Evolutionary conservation across 2,329 filamentous ascomycete genomes (phyloP), one percentile per base, ranked within the genome.

Genomic region (Chrysoporthe cubensis): DNA sequence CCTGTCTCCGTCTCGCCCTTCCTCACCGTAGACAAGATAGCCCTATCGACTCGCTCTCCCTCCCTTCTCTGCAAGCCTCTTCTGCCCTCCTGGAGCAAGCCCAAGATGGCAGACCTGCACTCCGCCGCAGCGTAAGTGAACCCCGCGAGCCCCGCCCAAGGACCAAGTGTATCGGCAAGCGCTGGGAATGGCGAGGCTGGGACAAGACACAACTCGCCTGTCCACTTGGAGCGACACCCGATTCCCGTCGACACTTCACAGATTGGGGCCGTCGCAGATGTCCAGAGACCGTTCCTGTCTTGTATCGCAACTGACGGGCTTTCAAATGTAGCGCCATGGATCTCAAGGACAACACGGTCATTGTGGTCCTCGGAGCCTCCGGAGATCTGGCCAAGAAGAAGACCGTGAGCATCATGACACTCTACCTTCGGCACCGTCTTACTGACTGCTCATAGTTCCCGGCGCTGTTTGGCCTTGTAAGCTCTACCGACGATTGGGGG

Each of bases 321-420:
- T 73, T 66, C 64, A 70, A 68, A 68, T 68, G 73, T 80, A 97
- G 93, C 78, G 90, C 88, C 76, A 87, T 96, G 82, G 96, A 99
- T 88, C 90, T 99, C 78, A 99, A 97, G 87, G 93, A 98, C 78
- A 96, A 99, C 87, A 99, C 96, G 73, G 88, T 94, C 78, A 96
- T 99, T 76, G 88, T 99, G 76, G 96, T 99, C 76, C 90, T 99
- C 74, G 96, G 96, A 77, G 96, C 96, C 73, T 99, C 96, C 64
- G 96, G 96, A 76, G 96, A 99, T 86, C 84, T 99, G 74, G 96
- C 96, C 63, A 99, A 99, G 88, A 99, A 99, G 91, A 99, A 99
- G 90, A 99, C 96, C 58, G 94, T 97, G 83, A 79, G 89, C 58
- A 52, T 16, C 21, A 37, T 34, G 70, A 68, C 65, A 67, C 65